Evolutionary conservation across 2,329 filamentous ascomycete genomes (phyloP).

Genomic region (Sclerotinia trifoliorum): DNA sequence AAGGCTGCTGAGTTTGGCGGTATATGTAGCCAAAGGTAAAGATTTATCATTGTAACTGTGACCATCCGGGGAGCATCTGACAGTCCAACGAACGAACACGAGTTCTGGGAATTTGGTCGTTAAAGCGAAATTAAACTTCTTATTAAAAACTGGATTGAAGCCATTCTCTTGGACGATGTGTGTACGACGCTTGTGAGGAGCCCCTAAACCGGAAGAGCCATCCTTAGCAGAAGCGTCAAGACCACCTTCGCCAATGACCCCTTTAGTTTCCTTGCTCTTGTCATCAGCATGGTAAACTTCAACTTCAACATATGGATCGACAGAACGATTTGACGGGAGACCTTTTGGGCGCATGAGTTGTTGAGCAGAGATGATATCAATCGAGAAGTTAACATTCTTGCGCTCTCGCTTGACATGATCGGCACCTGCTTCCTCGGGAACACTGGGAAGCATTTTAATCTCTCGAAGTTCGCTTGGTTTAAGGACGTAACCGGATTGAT

Average conservation of each 20-base stretch:
- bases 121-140: slow-evolving; percentile 74
- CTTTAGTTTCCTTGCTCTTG: slow-evolving; percentile 82
- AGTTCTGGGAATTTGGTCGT: slow-evolving; percentile 94
- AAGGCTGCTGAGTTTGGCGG: slow-evolving; percentile 84
- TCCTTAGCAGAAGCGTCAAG: slow-evolving; percentile 63
- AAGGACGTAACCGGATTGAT: slow-evolving; percentile 86
- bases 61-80: slow-evolving; percentile 81
- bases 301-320: slow-evolving; percentile 93
- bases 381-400: slow-evolving; percentile 78
- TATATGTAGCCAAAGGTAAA: slow-evolving; percentile 79
- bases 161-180: slow-evolving; percentile 82
- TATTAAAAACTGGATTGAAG: slow-evolving; percentile 87
- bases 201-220: slow-evolving; percentile 64
- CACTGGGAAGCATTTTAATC: slow-evolving; percentile 59
- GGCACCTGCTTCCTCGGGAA: slow-evolving; percentile 49
- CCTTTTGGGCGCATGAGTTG: slow-evolving; percentile 82
- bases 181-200: slow-evolving; percentile 76
- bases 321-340: slow-evolving; percentile 67
- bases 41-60: slow-evolving; percentile 63
- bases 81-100: slow-evolving; percentile 89
- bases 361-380: slow-evolving; percentile 90
- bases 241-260: slow-evolving; percentile 63
- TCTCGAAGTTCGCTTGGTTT: slow-evolving; percentile 85
- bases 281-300: slow-evolving; percentile 95
- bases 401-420: slow-evolving; percentile 67